Percentiles rank a stretch among this genome's conserved stretches.
Evolutionary conservation across 2,329 filamentous ascomycete species (phyloP).

Genomic region (Colletotrichum costaricense): DNA sequence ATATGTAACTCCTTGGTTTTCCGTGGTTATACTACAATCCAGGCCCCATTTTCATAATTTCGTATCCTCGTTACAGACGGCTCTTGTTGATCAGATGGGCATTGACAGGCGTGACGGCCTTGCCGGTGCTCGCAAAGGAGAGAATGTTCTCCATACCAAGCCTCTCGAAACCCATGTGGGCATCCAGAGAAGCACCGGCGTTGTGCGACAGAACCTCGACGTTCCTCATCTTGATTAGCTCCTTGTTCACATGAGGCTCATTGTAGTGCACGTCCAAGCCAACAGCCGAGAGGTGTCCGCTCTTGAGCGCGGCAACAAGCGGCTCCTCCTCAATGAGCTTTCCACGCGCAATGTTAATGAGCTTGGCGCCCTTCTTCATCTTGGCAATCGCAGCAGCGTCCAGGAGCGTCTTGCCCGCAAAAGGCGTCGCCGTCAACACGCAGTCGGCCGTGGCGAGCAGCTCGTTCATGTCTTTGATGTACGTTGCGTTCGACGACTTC

Average conservation of each 20-base stretch:
- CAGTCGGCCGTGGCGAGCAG: conserved; percentile 57
- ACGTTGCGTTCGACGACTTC: conserved; percentile 49
- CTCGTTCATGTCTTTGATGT: conserved; percentile 42
- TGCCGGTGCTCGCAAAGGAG: conserved; percentile 20
- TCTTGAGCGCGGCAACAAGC: conserved; percentile 73
- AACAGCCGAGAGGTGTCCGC: conserved; percentile 70
- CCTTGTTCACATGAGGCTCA: conserved; percentile 60
- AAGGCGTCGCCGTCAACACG: conserved; percentile 74
- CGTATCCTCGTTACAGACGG: conserved; percentile 3
- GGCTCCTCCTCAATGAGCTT: conserved; percentile 80
- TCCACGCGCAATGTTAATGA: conserved; percentile 79
- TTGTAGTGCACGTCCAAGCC: conserved; percentile 80
- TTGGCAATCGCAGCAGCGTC: conserved; percentile 70
- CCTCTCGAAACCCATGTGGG: conserved; percentile 30
- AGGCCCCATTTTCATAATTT: not conserved
- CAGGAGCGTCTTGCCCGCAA: conserved; percentile 75
- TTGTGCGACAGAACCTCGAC: conserved; percentile 32
- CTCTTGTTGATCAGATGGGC: conserved; percentile 31
- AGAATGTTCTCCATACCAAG: conserved; percentile 32
- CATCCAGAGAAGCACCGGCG: conserved; percentile 29
- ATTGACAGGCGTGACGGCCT: conserved; percentile 27
- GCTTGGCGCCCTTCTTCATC: conserved; percentile 77
- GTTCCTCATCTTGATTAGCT: conserved; percentile 30
- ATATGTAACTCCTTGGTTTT: conserved; percentile 9
- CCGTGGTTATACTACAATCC: conserved; percentile 8